Evolutionary conservation across 2,329 filamentous ascomycete genomes (phyloP), one percentile per base, ranked within the genome.

Genomic region (Trichoderma asperellum): DNA sequence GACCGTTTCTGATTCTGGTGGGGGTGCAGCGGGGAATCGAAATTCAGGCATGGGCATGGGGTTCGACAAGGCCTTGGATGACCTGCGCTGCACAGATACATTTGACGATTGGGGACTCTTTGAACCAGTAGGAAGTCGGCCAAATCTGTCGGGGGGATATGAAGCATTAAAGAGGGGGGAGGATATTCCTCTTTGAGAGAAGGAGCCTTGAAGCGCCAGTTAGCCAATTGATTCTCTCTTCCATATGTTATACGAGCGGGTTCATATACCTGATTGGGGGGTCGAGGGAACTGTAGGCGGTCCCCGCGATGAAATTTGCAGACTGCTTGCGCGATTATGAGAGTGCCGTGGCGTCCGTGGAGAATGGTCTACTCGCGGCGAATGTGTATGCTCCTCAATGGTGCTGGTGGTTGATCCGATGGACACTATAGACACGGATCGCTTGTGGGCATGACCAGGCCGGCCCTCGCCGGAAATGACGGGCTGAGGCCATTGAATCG

Each of bases 391-490:
- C 55, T 86, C 85, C 27, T 86, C 86, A 52, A 83, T 79, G 24
- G 81, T 80, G 35, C 64, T 67, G 32, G 81, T 82, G 47, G 81
- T 81, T 24, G 88, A 88, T 12, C 90, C 91, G 74, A 95, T 88
- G 11, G 92, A 95, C 57, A 95, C 88, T 72, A 96, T 95, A 21
- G 92, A 96, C 35, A 96, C 85, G 3, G 92, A 95, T 74, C 92
- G 86, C 77, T 91, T 89, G 75, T 94, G 92, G 65, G 84, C 82
- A 75, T 91, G 87, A n/a, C 85, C 83, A 27, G 77, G 72, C 24
- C 76, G 74, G 68, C 76, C 73, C 59, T 80, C 77, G 71, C 74
- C 73, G 67, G 74, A 70, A 70, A 76, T 70, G 43, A 77, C 72
- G n/a, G 75, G 72, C 16, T 78, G 76, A 27, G 79, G 78, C 84